Percentiles rank a stretch among this genome's conserved stretches.
These are phyloP conservation scores for Striga hermonthica DNA, from an alignment of 305 asterid species.

Conservation along the genomic window DNA sequence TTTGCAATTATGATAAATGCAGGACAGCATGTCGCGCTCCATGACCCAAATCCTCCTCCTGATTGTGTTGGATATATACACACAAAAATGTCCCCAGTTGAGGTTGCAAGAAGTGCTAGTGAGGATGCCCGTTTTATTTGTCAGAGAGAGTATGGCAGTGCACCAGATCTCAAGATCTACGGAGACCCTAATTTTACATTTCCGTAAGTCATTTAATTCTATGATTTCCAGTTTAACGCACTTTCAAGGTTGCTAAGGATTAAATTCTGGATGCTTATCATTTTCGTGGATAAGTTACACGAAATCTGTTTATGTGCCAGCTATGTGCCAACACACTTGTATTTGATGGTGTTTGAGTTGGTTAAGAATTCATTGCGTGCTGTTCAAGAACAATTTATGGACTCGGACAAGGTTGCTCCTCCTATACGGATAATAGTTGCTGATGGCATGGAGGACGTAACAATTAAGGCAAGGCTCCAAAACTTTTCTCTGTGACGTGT, in stretches of 20 bases:
- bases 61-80: constrained; percentile 87
- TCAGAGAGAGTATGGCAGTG: constrained; percentile 77
- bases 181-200: constrained; percentile 88
- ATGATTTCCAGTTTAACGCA: not conserved
- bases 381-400: constrained; percentile 82
- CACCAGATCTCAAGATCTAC: constrained; percentile 80
- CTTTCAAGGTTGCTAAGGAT: not conserved
- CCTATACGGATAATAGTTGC: constrained; percentile 90
- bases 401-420: constrained; percentile 82
- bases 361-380: constrained; percentile 97
- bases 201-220: constrained; percentile 45
- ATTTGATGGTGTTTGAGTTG: constrained; percentile 92
- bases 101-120: constrained; percentile 76
- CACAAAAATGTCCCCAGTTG: constrained; percentile 90
- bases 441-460: constrained; percentile 95
- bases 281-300: not conserved
- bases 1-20: constrained; percentile 36
- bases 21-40: constrained; percentile 98
- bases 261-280: not conserved
- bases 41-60: constrained; percentile 85
- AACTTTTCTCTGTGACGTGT: not conserved
- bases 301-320: not conserved
- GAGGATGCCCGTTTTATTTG: constrained; percentile 93
- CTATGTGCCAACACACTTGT: constrained; percentile 51
- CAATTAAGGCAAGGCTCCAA: constrained; percentile 65